Base-by-base conservation (phyloP, 2,329 filamentous ascomycete genomes). In the Monosporascus sp. region DNA sequence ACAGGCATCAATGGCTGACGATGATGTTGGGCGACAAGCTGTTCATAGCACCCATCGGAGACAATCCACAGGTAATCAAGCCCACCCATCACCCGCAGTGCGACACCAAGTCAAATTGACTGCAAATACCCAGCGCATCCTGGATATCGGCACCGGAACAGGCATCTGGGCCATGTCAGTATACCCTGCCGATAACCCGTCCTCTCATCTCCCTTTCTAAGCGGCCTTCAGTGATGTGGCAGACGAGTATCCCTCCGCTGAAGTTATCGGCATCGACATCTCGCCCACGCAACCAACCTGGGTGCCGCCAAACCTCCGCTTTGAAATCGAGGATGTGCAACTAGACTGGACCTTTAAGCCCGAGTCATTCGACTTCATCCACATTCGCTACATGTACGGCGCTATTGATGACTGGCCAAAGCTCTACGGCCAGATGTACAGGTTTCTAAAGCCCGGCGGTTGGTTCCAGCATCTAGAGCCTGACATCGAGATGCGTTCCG, bases 231-330 rank as follows among this genome's bases (percentile, higher is more conserved):
- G 58, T 39, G 55, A 60, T 38, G 57, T 59, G 46, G 57, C 54
- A 20, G 59, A 58, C 48, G 53, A 53, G 14, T 55, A 46, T 47
- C 57, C 53, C 3, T 25, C 45, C 11, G 54, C 52, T 42, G 55
- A 64, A 52, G 62, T 66, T 14, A 60, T 61, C 22, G 61, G 60
- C 6, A 62, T 57, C 5, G 60, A 64, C 53, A 55, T 64, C 22
- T 62, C 58, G 14, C 59, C 59, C 0, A 62, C 53, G 20, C 63
- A 65, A 25, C 57, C 61, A 5, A 34, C 37, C 9, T 61, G 59
- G 59, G 47, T 56, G 6, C 57, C 59, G 2, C 51, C 52, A 5
- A 61, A 61, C 54, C 49, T 59, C 5, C 53, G 52, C n/a, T 61
- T 61, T 52, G 54, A 58, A 42, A 60, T 61, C 37, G 59, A 61